Conservation (phyloP, 805 yeast species). For the Candida taoyuanica region DNA sequence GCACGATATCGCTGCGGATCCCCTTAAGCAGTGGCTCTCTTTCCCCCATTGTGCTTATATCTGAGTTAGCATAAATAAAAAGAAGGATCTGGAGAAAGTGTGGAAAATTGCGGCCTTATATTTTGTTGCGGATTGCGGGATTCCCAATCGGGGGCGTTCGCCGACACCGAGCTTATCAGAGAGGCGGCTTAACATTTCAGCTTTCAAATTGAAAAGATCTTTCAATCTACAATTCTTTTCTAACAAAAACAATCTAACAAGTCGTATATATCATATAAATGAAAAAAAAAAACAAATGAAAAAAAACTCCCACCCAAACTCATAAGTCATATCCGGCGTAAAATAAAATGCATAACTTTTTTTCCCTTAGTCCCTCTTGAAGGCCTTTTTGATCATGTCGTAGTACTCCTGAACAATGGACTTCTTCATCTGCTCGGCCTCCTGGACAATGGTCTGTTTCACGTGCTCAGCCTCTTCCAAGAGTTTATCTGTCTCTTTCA, state of each 20-base stretch:
- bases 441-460: constrained; percentile 30
- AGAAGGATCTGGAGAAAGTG: too few species aligned
- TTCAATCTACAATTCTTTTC: too few species aligned
- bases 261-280: too few species aligned
- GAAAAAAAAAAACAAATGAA: too few species aligned
- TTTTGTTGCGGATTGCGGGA: background rate
- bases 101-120: too few species aligned
- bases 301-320: too few species aligned
- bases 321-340: background rate
- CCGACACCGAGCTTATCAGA: constrained; percentile 1
- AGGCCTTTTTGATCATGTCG: constrained; percentile 24
- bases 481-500: constrained; percentile 27
- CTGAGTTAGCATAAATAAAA: too few species aligned
- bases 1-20: constrained; percentile 16
- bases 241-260: too few species aligned
- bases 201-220: too few species aligned
- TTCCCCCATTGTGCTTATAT: constrained; percentile 9
- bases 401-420: constrained; percentile 21
- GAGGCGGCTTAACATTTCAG: background rate
- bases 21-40: constrained; percentile 19
- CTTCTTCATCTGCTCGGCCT: constrained; percentile 26
- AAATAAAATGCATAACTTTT: background rate
- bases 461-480: constrained; percentile 26
- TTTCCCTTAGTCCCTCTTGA: constrained; percentile 13
- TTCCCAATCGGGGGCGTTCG: background rate